Percentiles rank a stretch among this genome's conserved stretches.
Evolutionary conservation across 2,329 filamentous ascomycete species (phyloP).

Genomic region (Blastomyces percursus): DNA sequence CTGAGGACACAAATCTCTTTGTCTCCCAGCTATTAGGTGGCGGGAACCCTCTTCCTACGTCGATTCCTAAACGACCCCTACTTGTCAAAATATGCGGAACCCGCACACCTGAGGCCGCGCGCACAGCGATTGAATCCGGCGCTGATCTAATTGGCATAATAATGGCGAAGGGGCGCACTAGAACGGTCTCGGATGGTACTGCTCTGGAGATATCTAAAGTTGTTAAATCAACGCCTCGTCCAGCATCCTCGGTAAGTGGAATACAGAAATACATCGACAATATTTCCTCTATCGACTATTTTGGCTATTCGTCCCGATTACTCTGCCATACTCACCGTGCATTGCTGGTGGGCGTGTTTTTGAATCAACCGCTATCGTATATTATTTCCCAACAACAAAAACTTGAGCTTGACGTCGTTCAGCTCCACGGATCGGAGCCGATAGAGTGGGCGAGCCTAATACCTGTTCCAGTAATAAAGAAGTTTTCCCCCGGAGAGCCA

Average conservation of each 20-base stretch:
- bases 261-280: constrained; percentile 15
- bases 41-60: constrained; percentile 19
- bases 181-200: constrained; percentile 66
- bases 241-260: constrained; percentile 11
- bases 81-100: constrained; percentile 96
- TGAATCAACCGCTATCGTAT: constrained; percentile 75
- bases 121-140: constrained; percentile 69
- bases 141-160: constrained; percentile 93
- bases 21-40: constrained; percentile 70
- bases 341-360: constrained; percentile 85
- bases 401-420: constrained; percentile 74
- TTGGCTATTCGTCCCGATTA: constrained; percentile 44
- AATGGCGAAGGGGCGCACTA: constrained; percentile 67
- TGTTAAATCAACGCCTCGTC: constrained; percentile 47
- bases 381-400: constrained; percentile 66
- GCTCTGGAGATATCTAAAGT: constrained; percentile 70
- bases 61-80: constrained; percentile 31
- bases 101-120: constrained; percentile 66
- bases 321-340: constrained; percentile 49
- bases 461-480: constrained; percentile 80
- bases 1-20: constrained; percentile 69
- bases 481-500: constrained; percentile 66
- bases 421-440: constrained; percentile 85
- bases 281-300: constrained; percentile 52
- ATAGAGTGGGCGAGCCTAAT: constrained; percentile 84